These are phyloP conservation scores for Nitzschia putrida DNA, from an alignment of 108 stramenopile genomes.

Conservation along the genomic window DNA sequence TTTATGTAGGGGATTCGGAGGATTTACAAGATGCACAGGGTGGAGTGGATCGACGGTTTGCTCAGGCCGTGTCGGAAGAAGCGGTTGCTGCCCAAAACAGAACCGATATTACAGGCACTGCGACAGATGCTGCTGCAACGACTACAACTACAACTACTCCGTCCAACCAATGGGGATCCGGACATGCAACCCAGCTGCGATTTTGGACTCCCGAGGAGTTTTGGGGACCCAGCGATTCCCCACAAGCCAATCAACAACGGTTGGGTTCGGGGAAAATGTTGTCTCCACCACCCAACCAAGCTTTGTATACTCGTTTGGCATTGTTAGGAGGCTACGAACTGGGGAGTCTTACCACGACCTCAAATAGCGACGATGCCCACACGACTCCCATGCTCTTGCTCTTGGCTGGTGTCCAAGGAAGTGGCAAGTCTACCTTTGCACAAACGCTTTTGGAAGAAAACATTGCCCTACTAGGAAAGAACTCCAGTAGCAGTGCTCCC, in stretches of 20 bases:
- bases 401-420: slow-evolving; percentile 74
- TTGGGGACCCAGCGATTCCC: slow-evolving; percentile 65
- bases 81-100: not conserved
- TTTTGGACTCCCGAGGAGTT: slow-evolving; percentile 68
- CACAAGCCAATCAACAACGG: slow-evolving; percentile 30
- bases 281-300: slow-evolving; percentile 33
- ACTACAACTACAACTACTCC: not conserved
- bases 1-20: slow-evolving; percentile 82
- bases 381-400: slow-evolving; percentile 60
- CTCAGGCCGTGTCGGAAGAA: slow-evolving; percentile 47
- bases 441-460: slow-evolving; percentile 8
- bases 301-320: slow-evolving; percentile 48
- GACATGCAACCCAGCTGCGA: not conserved
- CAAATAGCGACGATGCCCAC: too few relatives aligned
- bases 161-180: not conserved
- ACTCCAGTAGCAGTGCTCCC: too few relatives aligned
- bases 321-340: slow-evolving; percentile 58
- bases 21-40: slow-evolving; percentile 57
- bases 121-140: not conserved
- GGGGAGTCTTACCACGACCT: not conserved
- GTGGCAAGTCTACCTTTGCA: slow-evolving; percentile 74
- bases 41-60: slow-evolving; percentile 75
- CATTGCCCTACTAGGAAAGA: not conserved
- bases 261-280: not conserved
- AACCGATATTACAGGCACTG: too few relatives aligned